Base-by-base conservation (phyloP, 2,329 filamentous ascomycete species). In the Colletotrichum siamense region DNA sequence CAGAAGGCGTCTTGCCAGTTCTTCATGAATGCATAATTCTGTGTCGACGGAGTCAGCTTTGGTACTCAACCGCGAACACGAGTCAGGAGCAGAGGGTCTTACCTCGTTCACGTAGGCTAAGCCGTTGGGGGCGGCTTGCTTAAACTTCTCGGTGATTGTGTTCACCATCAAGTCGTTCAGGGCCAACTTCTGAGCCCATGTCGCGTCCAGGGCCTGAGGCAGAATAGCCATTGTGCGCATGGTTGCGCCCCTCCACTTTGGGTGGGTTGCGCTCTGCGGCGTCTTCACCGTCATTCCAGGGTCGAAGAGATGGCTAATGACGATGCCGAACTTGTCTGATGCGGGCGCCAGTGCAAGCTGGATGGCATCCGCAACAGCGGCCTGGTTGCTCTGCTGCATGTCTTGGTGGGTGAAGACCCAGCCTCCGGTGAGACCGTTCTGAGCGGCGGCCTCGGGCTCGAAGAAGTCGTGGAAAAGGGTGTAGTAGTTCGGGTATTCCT, bases 1-100 rank as follows among this genome's bases (percentile, higher is more conserved):
- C 76, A 78, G 32, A 78, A 77, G 6, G 76, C 69, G 16, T 78
- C 75, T 10, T 77, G 75, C 76, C 76, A 77, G 24, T 77, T 69
- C 26, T 76, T 71, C 71, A 76, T 77, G 44, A 77, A 76, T 8
- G 68, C 76, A 15, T 78, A 77, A 24, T 78, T 77, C 77, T 78
- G 22, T 8, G 9, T 30, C 1, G n/a, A 62, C 2, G 8, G 44
- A 10, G 28, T 74, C n/a, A 75, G 62, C 7, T 15, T 15, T 52
- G 4, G 44, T 22, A 8, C 7, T 13, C 13, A 3, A 26, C 22
- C 12, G 16, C 12, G 4, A 2, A 3, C 13, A 12, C 1, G 6
- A 28, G 62, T 15, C 32, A 34, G 15, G 2, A 1, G 30, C 0
- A 8, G 7, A 1, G 6, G 5, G 16, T 15, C 74, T 22, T 44